These are phyloP conservation scores for Fusarium guadeloupense DNA, from an alignment of 2,329 filamentous ascomycete species.

Conservation along the genomic window DNA sequence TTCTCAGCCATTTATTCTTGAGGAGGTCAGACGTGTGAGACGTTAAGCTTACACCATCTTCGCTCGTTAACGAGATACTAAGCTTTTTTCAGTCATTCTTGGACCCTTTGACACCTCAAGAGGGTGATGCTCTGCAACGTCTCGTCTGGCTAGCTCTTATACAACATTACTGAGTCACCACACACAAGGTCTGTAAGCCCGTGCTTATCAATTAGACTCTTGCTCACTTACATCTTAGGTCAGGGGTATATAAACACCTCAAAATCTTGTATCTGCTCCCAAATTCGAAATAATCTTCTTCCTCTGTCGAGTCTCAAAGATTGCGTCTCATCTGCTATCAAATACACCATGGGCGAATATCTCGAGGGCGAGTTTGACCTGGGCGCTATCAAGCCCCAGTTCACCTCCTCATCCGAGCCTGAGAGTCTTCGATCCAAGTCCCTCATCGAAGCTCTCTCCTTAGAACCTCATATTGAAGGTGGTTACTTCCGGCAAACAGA, in stretches of 20 bases:
- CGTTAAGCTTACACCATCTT: constrained; percentile 21
- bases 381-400: constrained; percentile 24
- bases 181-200: not conserved
- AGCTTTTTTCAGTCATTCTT: constrained; percentile 16
- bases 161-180: not conserved
- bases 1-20: not conserved
- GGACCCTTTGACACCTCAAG: not conserved
- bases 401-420: constrained; percentile 26
- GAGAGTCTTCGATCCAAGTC: constrained; percentile 26
- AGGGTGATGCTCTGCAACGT: constrained; percentile 1
- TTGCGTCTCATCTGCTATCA: not conserved
- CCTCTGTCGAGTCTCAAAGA: not conserved
- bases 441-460: constrained; percentile 53
- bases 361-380: constrained; percentile 13
- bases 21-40: constrained; percentile 20
- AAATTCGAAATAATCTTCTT: not conserved
- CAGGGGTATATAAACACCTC: constrained; percentile 15
- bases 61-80: constrained; percentile 13
- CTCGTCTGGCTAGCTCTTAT: not conserved
- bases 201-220: constrained; percentile 3
- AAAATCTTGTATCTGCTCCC: not conserved
- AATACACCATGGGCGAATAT: constrained; percentile 22
- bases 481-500: constrained; percentile 73
- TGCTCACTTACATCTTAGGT: constrained; percentile 5
- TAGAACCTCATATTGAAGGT: constrained; percentile 68